Conservation (phyloP, 1,284 basidiomycete species). For the Prillingera fragicola region DNA sequence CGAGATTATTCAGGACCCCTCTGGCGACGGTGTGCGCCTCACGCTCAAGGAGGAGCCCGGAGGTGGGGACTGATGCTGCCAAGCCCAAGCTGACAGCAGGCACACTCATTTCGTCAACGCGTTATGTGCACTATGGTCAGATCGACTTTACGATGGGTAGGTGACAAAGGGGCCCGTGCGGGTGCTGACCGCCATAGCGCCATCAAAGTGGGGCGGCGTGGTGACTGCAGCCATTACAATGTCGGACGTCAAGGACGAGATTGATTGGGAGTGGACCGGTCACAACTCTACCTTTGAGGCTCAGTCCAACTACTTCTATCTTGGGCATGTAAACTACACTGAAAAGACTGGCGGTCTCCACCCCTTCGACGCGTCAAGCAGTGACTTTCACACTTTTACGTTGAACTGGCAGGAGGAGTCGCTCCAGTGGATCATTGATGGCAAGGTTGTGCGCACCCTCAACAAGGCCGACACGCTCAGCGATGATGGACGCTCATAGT, state of each 20-base stretch:
- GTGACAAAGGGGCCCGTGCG: background rate
- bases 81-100: slow-evolving; percentile 49
- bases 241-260: slow-evolving; percentile 74
- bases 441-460: slow-evolving; percentile 62
- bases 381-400: slow-evolving; percentile 71
- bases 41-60: slow-evolving; percentile 53
- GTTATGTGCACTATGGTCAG: slow-evolving; percentile 72
- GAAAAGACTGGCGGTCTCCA: slow-evolving; percentile 41
- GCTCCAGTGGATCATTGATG: slow-evolving; percentile 65
- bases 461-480: slow-evolving; percentile 58
- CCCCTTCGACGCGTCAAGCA: slow-evolving; percentile 55
- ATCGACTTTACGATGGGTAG: slow-evolving; percentile 60
- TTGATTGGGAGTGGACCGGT: slow-evolving; percentile 65
- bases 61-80: slow-evolving; percentile 10
- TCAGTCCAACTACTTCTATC: slow-evolving; percentile 65
- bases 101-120: slow-evolving; percentile 68
- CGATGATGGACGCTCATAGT: slow-evolving; percentile 42
- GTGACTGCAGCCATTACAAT: slow-evolving; percentile 79
- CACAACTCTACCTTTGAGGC: slow-evolving; percentile 56
- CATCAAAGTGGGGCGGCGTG: slow-evolving; percentile 59
- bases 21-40: slow-evolving; percentile 57
- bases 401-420: slow-evolving; percentile 70
- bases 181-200: slow-evolving; percentile 35
- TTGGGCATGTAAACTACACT: slow-evolving; percentile 57
- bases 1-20: slow-evolving; percentile 55